Evolutionary conservation across 1,139 yeast genomes (phyloP), one percentile per base, ranked within the genome.

Genomic region (Zhuliangozyma parablackwelliae): DNA sequence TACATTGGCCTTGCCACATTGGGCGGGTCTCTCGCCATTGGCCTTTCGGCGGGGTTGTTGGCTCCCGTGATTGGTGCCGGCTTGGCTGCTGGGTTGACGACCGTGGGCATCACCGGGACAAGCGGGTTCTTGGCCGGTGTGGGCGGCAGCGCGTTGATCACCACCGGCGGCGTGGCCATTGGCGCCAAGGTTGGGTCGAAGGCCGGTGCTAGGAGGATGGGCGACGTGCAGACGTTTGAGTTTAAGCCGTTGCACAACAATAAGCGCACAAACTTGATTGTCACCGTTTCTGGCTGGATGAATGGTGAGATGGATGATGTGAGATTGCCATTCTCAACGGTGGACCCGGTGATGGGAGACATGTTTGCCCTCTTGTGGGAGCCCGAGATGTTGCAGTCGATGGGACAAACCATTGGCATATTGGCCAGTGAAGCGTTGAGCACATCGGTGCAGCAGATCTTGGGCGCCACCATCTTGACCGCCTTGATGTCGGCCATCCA

Each of bases 31-130:
- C 68, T 94, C 25, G 96, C 95, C 2, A 78, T 94, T 41, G 98
- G 98, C 2, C 68, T 94, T 25, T 87, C 97, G 39, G 97, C 96
- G 10, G 99, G 99, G 3, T 63, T 94, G 33, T 66, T 94, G 35
- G 98, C 98, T 0, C 99, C 99, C 0, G 96, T 94, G 5, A 94
- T 94, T 52, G 98, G 98, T 32, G 97, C 97, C 1, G 98, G 99
- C 49, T 57, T 94, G 23, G 98, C 98, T 2, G 97, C 98, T 3
- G 99, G 98, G 9, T 69, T 94, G 32, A 83, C 97, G 0, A 92
- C 98, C 0, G 80, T 92, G 25, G 99, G 99, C 23, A 85, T 94
- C 23, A 71, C 87, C 2, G 98, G 99, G 16, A 89, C 98, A 0
- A 64, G 88, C 13, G 87, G 95, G 1, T 92, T 94, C 50, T 65